Evolutionary conservation across 805 yeast genomes (phyloP).

Genomic region (Wickerhamiella parazyma): DNA sequence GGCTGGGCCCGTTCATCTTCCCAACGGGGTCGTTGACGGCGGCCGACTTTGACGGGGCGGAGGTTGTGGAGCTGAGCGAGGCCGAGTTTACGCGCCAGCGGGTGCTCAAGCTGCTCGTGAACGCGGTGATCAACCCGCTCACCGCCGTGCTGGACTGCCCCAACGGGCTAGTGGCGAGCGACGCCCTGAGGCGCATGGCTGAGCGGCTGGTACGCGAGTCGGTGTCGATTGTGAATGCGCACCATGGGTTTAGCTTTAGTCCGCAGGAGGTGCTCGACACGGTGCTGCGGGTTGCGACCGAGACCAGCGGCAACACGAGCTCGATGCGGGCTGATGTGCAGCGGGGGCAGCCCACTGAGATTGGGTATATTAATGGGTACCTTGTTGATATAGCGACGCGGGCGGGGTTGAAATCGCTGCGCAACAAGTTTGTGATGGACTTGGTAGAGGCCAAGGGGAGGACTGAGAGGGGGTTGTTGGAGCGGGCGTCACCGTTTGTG

Average conservation of each 20-base stretch:
- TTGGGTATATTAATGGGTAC: constrained; percentile 75
- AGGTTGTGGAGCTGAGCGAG: constrained; percentile 19
- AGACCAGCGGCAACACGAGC: constrained; percentile 46
- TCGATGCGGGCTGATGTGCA: constrained; percentile 61
- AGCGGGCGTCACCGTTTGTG: no score
- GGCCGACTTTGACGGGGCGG: constrained; percentile 2
- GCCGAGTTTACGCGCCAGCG: constrained; percentile 45
- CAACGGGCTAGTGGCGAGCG: constrained; percentile 57
- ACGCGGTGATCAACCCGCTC: constrained; percentile 71
- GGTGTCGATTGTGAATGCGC: constrained; percentile 24
- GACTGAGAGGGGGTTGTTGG: not conserved
- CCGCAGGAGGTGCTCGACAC: constrained; percentile 26
- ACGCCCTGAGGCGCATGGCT: constrained; percentile 29
- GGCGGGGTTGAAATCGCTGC: constrained; percentile 31
- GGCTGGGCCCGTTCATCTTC: constrained; percentile 41
- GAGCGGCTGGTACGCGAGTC: constrained; percentile 34
- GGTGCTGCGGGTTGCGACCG: constrained; percentile 30
- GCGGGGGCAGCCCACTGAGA: constrained; percentile 49
- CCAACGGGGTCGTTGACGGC: not conserved
- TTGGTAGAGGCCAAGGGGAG: not conserved
- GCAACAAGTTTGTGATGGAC: not conserved
- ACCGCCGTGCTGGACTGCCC: constrained; percentile 65
- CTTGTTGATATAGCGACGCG: constrained; percentile 42
- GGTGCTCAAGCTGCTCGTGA: constrained; percentile 62
- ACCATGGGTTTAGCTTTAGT: not conserved